Conservation (phyloP, 2,329 filamentous ascomycete genomes). For the Xylaria sp. region DNA sequence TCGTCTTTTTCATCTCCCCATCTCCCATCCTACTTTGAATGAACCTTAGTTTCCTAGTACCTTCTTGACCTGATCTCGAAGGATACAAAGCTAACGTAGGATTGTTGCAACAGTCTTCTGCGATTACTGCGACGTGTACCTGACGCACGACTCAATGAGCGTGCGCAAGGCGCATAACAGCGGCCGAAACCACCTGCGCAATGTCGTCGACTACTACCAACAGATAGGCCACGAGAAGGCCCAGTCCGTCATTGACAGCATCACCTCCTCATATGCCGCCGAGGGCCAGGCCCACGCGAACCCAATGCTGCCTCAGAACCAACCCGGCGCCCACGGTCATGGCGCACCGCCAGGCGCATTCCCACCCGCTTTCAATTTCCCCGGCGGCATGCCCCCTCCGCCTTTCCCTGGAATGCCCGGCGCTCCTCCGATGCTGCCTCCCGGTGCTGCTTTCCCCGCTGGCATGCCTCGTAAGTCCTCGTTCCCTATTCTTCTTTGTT, state of each 20-base stretch:
- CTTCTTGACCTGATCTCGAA: background rate
- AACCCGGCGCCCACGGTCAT: conserved; percentile 61
- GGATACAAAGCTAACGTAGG: conserved; percentile 41
- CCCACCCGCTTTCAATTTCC: conserved; percentile 70
- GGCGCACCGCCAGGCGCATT: conserved; percentile 50
- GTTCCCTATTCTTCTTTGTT: background rate
- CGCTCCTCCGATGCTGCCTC: conserved; percentile 61
- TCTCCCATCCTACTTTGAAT: conserved; percentile 46
- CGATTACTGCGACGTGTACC: conserved; percentile 99
- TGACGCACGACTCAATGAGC: conserved; percentile 99
- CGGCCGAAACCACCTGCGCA: conserved; percentile 94
- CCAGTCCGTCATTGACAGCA: conserved; percentile 97
- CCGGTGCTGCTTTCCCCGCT: conserved; percentile 55
- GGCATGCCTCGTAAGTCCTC: conserved; percentile 65
- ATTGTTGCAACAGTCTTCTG: conserved; percentile 71
- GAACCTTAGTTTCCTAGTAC: conserved; percentile 44
- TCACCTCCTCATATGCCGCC: conserved; percentile 93
- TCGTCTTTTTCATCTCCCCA: conserved; percentile 48
- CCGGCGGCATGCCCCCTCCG: conserved; percentile 58
- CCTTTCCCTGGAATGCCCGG: conserved; percentile 54
- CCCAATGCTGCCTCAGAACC: conserved; percentile 80
- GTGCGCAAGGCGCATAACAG: conserved; percentile 98
- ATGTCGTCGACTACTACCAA: conserved; percentile 98
- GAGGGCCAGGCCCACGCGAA: conserved; percentile 90
- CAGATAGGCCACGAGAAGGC: conserved; percentile 99